Base-by-base conservation (phyloP, 2,329 filamentous ascomycete genomes). In the Diaporthe vexans region DNA sequence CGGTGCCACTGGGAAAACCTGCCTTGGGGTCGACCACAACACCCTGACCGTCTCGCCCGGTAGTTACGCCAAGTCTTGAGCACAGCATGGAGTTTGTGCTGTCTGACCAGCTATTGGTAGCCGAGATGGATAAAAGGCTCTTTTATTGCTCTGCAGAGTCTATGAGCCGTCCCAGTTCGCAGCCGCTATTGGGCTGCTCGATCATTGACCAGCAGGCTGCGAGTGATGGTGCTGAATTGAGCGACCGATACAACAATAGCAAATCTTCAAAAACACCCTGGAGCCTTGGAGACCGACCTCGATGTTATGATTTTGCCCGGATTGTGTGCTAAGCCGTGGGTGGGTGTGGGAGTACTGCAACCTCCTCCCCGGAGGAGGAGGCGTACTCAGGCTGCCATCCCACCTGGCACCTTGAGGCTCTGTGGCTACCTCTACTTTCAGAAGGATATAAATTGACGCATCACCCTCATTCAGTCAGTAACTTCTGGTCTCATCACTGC, bases 1-100 rank as follows among this genome's bases (percentile, higher is more conserved):
- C 63, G 37, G 63, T 67, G 29, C 63, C 29, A 52, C 63, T 52
- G 46, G 3, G 46, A 26, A 52, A 52, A 15, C 29, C 63, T 37
- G 46, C 46, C 15, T 61, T 7, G 43, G 21, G 2, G 13, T 52
- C 29, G 19, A 24, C 5, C 5, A 4, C 8, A 9, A n/a, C 8
- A n/a, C 8, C 61, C 11, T 24, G 43, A 26, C 3, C 58, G 61
- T 26, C 17, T 26, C 21, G 63, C 63, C 61, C 46, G 46, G 8
- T 21, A 19, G 21, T 67, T 67, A 15, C 46, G 13, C 46, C 43
- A 67, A 37, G 46, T 24, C 21, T 10, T 35, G 63, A 19, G 63
- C 29, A 67, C 63, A 11, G 35, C 46, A 67, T 26, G 21, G 15
- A 40, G 26, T 21, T 21, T 40, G n/a, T 26, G 46, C 46, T 68